Evolutionary conservation across 768 basidiomycete species (phyloP).

Genomic region (Lentinula sp.): DNA sequence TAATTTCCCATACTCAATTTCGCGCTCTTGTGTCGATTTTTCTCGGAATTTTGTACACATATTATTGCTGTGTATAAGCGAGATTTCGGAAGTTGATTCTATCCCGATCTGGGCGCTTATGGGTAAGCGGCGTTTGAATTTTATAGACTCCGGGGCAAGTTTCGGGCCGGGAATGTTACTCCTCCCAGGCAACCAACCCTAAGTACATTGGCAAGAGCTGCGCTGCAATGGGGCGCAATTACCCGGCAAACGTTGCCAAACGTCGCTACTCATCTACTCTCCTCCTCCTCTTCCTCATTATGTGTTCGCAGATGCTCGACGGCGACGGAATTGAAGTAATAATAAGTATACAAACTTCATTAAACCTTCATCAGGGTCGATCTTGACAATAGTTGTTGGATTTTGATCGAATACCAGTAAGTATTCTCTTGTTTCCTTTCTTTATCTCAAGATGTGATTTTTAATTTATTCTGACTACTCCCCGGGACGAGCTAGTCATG

Average conservation of each 20-base stretch:
- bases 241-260: too few species aligned
- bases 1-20: not conserved
- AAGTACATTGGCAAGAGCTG: too few species aligned
- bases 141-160: not conserved
- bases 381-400: not conserved
- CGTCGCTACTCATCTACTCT: too few species aligned
- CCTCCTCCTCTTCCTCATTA: too few species aligned
- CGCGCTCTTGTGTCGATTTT: not conserved
- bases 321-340: not conserved
- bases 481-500: too few species aligned
- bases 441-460: too few species aligned
- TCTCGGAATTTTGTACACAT: not conserved
- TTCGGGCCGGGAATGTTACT: not conserved
- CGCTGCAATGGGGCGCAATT: too few species aligned
- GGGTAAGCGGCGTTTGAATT: not conserved
- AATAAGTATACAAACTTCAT: not conserved
- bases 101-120: not conserved
- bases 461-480: too few species aligned
- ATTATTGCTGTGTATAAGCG: not conserved
- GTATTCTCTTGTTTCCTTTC: too few species aligned
- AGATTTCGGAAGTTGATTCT: not conserved
- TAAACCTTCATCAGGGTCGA: not conserved
- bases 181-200: too few species aligned
- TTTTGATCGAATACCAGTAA: not conserved
- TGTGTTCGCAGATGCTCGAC: too few species aligned